Percentiles rank a stretch among this genome's conserved stretches.
Evolutionary conservation across 805 yeast species (phyloP).

Genomic region (Kazachstania africana): DNA sequence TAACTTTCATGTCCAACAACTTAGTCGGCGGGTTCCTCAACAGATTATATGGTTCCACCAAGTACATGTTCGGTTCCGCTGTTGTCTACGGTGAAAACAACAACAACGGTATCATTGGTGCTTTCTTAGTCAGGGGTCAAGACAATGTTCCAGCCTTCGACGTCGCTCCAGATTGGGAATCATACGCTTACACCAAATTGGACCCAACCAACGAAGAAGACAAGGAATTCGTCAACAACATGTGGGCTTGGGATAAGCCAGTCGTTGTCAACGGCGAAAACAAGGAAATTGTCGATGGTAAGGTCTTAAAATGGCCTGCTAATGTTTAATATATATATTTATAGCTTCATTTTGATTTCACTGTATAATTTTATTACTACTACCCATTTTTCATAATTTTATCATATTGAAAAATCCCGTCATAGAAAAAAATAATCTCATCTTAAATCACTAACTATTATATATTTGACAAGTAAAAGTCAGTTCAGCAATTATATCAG

Average conservation of each 20-base stretch:
- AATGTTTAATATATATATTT: neutral
- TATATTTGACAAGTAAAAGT: too few species aligned
- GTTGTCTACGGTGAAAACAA: conserved; percentile 98
- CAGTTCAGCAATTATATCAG: too few species aligned
- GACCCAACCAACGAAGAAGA: conserved; percentile 69
- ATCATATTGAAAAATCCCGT: too few species aligned
- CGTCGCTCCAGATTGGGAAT: conserved; percentile 99
- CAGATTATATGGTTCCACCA: conserved; percentile 85
- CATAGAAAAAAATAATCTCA: too few species aligned
- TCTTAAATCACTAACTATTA: too few species aligned
- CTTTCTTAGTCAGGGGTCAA: conserved; percentile 90
- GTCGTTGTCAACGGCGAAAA: conserved; percentile 64
- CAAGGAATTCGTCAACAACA: conserved; percentile 71
- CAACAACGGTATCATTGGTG: conserved; percentile 95
- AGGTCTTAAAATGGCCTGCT: conserved; percentile 79
- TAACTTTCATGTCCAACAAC: conserved; percentile 97
- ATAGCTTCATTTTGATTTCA: neutral
- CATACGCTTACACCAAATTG: conserved; percentile 71
- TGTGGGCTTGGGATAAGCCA: conserved; percentile 99
- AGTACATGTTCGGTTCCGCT: conserved; percentile 85
- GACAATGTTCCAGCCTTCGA: conserved; percentile 84
- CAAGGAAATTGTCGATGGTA: conserved; percentile 92
- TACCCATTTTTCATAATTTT: too few species aligned
- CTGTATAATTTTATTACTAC: too few species aligned
- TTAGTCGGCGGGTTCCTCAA: conserved; percentile 95